phyloP scores from a whole-genome alignment of 2,329 filamentous ascomycete genomes.

The Byssothecium circinans region DNA sequence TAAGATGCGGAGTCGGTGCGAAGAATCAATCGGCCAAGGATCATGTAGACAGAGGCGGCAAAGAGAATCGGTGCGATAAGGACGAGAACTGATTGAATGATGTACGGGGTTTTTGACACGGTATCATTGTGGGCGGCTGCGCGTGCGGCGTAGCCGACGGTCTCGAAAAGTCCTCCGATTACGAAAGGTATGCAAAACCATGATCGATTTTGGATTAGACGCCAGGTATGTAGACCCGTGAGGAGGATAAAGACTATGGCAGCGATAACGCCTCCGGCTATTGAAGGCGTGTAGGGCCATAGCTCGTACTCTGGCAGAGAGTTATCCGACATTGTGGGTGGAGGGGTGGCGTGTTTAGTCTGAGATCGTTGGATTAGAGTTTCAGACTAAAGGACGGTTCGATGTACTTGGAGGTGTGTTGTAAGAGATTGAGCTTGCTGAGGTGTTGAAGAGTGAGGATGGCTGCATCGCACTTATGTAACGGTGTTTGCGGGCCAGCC shows the following conservation, averaged over 20 bases:
- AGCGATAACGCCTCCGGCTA: constrained; percentile 53
- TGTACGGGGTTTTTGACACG: constrained; percentile 36
- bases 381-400: too few species aligned
- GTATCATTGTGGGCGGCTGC: constrained; percentile 38
- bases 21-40: constrained; percentile 41
- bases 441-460: too few species aligned
- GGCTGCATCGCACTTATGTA: too few species aligned
- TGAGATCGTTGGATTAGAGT: too few species aligned
- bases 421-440: too few species aligned
- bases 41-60: constrained; percentile 50
- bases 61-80: constrained; percentile 48
- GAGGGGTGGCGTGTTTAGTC: too few species aligned
- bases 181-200: constrained; percentile 57
- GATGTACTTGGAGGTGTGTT: too few species aligned
- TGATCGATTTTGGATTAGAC: constrained; percentile 47
- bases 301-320: constrained; percentile 28
- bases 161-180: constrained; percentile 50
- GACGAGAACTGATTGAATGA: constrained; percentile 45
- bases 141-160: constrained; percentile 46
- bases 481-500: too few species aligned
- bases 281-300: constrained; percentile 49
- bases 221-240: constrained; percentile 48
- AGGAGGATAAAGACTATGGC: constrained; percentile 51
- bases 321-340: too few species aligned
- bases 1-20: constrained; percentile 41